Base-by-base conservation (phyloP, 2,329 filamentous ascomycete species). In the Chalaropsis ovoidea region DNA sequence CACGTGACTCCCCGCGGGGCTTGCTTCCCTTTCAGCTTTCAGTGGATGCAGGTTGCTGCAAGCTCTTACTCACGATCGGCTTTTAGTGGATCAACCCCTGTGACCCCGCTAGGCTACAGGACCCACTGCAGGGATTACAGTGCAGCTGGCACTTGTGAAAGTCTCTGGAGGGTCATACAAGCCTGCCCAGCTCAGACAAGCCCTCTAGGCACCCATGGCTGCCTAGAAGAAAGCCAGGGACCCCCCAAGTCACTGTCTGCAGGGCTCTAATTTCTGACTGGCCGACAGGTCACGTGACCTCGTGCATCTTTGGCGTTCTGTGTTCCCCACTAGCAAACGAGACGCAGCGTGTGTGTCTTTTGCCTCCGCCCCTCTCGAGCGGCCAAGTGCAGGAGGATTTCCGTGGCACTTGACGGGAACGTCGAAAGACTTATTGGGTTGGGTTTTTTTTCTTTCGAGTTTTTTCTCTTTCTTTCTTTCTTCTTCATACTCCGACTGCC, bases 201-300 rank as follows among this genome's bases (percentile, higher is more conserved):
- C 56, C 15, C 10, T 47, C 8, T 60, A 60, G 56, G 56, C 56
- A 60, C 13, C 56, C 56, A 60, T 60, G 31, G 56, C 1, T 41
- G 56, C 56, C 56, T 60, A 41, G 56, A 39, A 39, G 35, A 39
- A 3, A 39, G 35, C 35, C 8, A 39, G 35, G 35, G 35, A 10
- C 35, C 8, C 35, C 35, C 31, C 7, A n/a, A 39, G 35, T 10
- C 35, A 1, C 1, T 8, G 8, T 10, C 8, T 6, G 8, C 35
- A 39, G 35, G 35, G 35, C 35, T 39, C 8, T 39, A 39, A 39
- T 39, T 7, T 10, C 35, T 39, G 8, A 19, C 15, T 6, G 43
- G 4, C 8, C 6, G 42, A 15, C 1, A 47, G 8, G 17, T 47
- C 43, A 47, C 15, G n/a, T 47, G 43, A 47, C 8, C n/a, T 19